These are phyloP conservation scores for Xylariomycetidae sp. DNA, from an alignment of 2,329 filamentous ascomycete genomes.

Conservation along the genomic window DNA sequence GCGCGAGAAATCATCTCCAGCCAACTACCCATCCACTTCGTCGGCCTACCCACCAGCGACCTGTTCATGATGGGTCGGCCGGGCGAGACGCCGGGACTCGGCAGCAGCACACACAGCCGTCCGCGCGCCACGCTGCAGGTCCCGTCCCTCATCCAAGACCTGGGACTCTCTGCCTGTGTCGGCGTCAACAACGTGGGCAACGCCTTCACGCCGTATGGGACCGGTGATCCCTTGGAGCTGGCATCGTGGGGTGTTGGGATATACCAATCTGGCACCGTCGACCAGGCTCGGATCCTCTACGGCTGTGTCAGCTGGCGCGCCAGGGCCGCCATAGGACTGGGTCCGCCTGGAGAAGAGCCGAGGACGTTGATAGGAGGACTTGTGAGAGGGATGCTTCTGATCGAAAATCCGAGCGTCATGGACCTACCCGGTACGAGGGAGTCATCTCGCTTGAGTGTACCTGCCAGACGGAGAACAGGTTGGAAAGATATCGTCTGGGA, in stretches of 20 bases:
- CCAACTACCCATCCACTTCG: slow-evolving; percentile 57
- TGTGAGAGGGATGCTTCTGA: slow-evolving; percentile 21
- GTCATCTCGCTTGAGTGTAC: slow-evolving; percentile 13
- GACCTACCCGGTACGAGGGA: slow-evolving; percentile 14
- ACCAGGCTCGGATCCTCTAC: slow-evolving; percentile 54
- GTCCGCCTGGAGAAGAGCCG: neutral
- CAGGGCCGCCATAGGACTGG: slow-evolving; percentile 29
- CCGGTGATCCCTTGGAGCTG: slow-evolving; percentile 59
- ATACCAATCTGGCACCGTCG: slow-evolving; percentile 61
- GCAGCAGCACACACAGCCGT: slow-evolving; percentile 17
- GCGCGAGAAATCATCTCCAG: slow-evolving; percentile 39
- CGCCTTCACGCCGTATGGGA: slow-evolving; percentile 67
- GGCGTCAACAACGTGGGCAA: slow-evolving; percentile 71
- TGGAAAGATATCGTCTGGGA: slow-evolving; percentile 35
- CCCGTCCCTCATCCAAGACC: slow-evolving; percentile 53
- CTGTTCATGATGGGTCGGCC: slow-evolving; percentile 64
- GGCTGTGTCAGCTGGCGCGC: slow-evolving; percentile 32
- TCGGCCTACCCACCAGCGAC: slow-evolving; percentile 67
- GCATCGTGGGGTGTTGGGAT: slow-evolving; percentile 60
- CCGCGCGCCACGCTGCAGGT: slow-evolving; percentile 60
- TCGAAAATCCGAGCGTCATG: slow-evolving; percentile 20
- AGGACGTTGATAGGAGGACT: too few species aligned
- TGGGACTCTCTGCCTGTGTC: slow-evolving; percentile 55
- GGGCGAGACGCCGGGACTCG: slow-evolving; percentile 12
- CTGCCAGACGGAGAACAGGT: slow-evolving; percentile 23